Conservation (phyloP, 768 basidiomycete genomes). For the Clavulina sp. region DNA sequence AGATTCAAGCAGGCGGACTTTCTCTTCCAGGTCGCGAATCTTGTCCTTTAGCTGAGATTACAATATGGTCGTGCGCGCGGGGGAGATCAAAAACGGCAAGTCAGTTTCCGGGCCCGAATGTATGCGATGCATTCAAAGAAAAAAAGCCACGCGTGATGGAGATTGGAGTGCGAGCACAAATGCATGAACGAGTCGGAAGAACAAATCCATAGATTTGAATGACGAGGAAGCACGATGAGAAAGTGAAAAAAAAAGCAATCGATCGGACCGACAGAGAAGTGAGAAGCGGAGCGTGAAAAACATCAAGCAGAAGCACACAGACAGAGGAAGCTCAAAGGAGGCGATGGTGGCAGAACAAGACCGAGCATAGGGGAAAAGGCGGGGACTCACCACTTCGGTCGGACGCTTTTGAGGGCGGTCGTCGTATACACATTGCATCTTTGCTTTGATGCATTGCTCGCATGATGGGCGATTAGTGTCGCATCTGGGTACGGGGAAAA, state of each 20-base stretch:
- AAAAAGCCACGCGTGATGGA: no score
- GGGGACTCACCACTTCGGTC: not conserved
- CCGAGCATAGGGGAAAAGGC: not conserved
- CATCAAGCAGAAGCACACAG: no score
- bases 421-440: not conserved
- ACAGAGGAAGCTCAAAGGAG: no score
- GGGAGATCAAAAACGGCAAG: not conserved
- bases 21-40: not conserved
- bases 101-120: not conserved
- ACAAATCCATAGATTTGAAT: no score
- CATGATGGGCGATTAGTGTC: constrained; percentile 1
- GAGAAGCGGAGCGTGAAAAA: no score
- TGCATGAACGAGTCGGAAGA: no score
- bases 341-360: no score
- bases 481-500: not conserved
- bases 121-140: no score
- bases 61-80: not conserved
- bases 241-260: no score
- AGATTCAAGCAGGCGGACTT: not conserved
- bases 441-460: constrained; percentile 2
- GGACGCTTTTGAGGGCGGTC: not conserved
- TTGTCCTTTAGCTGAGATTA: not conserved
- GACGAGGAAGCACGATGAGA: no score
- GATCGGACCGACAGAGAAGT: no score
- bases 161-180: no score